A percentile compares a stretch with the other conserved stretches of the same genome.
phyloP scores from a whole-genome alignment of 495 filamentous ascomycete species.

The Xylaria palmicola region DNA sequence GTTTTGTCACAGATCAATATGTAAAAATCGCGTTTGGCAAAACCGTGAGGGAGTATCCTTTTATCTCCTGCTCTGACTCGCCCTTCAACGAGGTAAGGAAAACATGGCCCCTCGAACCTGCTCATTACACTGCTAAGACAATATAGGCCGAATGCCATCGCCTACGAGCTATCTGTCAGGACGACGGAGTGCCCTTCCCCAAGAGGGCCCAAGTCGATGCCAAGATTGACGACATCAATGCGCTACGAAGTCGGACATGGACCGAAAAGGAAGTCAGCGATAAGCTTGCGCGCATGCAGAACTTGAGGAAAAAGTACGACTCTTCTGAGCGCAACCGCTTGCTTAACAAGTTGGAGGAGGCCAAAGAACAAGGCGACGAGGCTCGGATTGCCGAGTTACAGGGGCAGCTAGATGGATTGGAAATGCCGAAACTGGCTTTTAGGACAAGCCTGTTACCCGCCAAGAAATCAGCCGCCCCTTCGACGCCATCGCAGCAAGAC shows the following conservation, averaged over 20 bases:
- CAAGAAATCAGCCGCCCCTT: slow-evolving; percentile 36
- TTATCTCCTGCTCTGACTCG: slow-evolving; percentile 78
- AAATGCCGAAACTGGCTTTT: slow-evolving; percentile 67
- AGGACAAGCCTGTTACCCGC: slow-evolving; percentile 56
- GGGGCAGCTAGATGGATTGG: slow-evolving; percentile 64
- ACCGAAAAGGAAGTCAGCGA: slow-evolving; percentile 74
- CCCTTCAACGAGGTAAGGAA: slow-evolving; percentile 66
- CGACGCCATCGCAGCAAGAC: slow-evolving; percentile 62
- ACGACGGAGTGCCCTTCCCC: slow-evolving; percentile 70
- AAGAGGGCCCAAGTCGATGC: slow-evolving; percentile 59
- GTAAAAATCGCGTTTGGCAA: slow-evolving; percentile 73
- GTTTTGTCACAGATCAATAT: slow-evolving; percentile 74
- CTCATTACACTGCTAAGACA: slow-evolving; percentile 25
- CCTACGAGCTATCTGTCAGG: slow-evolving; percentile 71
- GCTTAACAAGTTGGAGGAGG: slow-evolving; percentile 60
- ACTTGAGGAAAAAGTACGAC: slow-evolving; percentile 58
- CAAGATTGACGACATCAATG: slow-evolving; percentile 81
- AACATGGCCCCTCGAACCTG: background rate
- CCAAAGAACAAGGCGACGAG: slow-evolving; percentile 61
- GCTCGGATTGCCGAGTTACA: slow-evolving; percentile 59
- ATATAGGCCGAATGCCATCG: slow-evolving; percentile 73
- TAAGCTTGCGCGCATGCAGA: slow-evolving; percentile 69
- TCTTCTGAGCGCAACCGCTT: slow-evolving; percentile 63
- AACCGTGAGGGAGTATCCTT: slow-evolving; percentile 73
- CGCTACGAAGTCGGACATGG: slow-evolving; percentile 72